These are phyloP conservation scores for Pyracantha coccinea DNA, from an alignment of 331 rosid genomes.

Conservation along the genomic window DNA sequence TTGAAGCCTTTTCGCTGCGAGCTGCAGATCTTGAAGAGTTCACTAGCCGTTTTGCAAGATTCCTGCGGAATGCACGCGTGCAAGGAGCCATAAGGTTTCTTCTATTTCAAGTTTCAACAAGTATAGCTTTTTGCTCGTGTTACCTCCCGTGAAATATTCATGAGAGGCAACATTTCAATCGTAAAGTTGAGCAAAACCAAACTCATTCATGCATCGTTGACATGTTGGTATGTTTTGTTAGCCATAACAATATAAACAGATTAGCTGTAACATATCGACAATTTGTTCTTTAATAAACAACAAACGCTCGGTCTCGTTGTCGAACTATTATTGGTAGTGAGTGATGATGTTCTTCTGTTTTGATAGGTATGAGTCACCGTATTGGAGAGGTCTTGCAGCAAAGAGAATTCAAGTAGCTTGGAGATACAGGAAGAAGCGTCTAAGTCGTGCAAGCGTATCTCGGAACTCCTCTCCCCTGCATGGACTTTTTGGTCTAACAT, in stretches of 20 bases:
- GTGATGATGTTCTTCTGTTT: neutral
- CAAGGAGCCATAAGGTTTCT: slow-evolving; percentile 70
- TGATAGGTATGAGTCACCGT: slow-evolving; percentile 58
- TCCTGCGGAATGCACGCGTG: slow-evolving; percentile 56
- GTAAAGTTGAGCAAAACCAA: neutral
- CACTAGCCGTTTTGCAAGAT: slow-evolving; percentile 55
- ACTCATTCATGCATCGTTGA: neutral
- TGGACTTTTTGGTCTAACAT: neutral
- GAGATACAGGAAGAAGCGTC: slow-evolving; percentile 60
- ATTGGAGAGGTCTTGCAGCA: slow-evolving; percentile 70
- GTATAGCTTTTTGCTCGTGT: neutral
- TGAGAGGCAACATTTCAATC: neutral
- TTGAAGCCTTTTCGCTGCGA: slow-evolving; percentile 69
- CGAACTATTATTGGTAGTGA: no score
- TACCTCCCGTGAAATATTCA: neutral
- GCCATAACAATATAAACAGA: no score
- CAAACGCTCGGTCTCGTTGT: no score
- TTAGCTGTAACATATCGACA: no score
- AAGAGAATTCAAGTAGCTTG: slow-evolving; percentile 68
- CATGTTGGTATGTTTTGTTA: no score
- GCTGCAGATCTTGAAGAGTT: slow-evolving; percentile 72
- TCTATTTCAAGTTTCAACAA: neutral
- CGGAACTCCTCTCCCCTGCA: neutral
- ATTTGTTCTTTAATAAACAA: no score
- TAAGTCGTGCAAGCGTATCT: slow-evolving; percentile 30